Conservation (phyloP, 768 basidiomycete species). For the Collybia mongolica region DNA sequence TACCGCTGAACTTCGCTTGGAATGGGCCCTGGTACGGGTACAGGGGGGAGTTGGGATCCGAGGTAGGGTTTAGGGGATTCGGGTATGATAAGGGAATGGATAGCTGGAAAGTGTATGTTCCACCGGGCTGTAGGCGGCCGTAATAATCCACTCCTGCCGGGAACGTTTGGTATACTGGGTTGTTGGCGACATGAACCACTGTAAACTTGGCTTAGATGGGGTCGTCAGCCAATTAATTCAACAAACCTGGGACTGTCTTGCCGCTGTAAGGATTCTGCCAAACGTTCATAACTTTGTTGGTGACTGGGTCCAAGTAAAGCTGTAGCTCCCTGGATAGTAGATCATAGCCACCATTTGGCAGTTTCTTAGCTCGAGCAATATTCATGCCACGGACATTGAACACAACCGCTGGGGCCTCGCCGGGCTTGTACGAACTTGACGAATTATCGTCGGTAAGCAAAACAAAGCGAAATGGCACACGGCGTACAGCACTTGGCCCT, state of each 20-base stretch:
- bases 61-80: constrained; percentile 17
- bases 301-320: constrained; percentile 16
- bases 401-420: constrained; percentile 11
- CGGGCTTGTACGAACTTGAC: constrained; percentile 14
- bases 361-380: constrained; percentile 12
- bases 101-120: constrained; percentile 13
- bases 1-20: constrained; percentile 15
- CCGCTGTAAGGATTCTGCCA: constrained; percentile 17
- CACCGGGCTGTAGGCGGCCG: constrained; percentile 12
- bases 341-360: constrained; percentile 14
- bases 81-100: constrained; percentile 17
- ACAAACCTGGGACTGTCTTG: constrained; percentile 14
- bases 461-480: background rate
- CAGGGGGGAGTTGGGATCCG: constrained; percentile 10
- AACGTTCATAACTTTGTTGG: constrained; percentile 14
- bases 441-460: background rate
- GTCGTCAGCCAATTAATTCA: background rate
- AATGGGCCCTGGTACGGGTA: constrained; percentile 11
- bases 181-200: constrained; percentile 18
- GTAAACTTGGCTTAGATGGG: background rate
- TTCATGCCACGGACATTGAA: constrained; percentile 22
- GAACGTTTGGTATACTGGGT: constrained; percentile 17
- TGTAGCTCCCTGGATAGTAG: constrained; percentile 14
- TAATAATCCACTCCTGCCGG: constrained; percentile 4
- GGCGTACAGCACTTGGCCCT: constrained; percentile 16